These are phyloP conservation scores for Persicaria maculosa DNA, from an alignment of 148 eudicot species.

Conservation along the genomic window DNA sequence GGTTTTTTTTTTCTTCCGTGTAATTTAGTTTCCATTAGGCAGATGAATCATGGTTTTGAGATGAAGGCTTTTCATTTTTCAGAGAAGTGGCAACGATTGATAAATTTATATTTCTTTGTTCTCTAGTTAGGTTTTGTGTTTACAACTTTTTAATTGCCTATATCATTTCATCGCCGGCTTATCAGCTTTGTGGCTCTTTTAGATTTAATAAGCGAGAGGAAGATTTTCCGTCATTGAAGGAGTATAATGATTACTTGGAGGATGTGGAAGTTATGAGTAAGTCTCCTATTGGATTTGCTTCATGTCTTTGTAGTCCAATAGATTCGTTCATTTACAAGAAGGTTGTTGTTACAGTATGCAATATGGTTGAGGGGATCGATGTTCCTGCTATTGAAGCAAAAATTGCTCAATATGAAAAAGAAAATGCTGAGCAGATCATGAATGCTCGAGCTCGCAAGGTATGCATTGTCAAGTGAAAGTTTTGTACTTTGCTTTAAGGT, in stretches of 20 bases:
- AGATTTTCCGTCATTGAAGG: conserved; percentile 71
- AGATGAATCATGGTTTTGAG: too few species aligned
- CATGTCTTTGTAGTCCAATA: not conserved
- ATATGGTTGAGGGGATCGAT: conserved; percentile 76
- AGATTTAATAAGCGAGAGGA: conserved; percentile 92
- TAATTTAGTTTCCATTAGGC: not conserved
- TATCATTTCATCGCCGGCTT: conserved; percentile 3
- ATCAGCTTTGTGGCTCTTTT: conserved; percentile 14
- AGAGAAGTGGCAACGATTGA: too few species aligned
- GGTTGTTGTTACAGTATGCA: conserved; percentile 43
- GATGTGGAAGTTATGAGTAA: conserved; percentile 95
- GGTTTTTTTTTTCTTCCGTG: not conserved
- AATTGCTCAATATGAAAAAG: conserved; percentile 65
- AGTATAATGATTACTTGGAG: conserved; percentile 93
- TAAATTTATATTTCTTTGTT: too few species aligned
- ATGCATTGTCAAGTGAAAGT: conserved; percentile 10
- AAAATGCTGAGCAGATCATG: conserved; percentile 84
- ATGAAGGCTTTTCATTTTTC: too few species aligned
- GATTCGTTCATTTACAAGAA: conserved; percentile 4
- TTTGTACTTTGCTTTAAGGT: not conserved
- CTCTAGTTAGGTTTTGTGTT: not conserved
- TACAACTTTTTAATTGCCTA: not conserved
- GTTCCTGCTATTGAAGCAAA: conserved; percentile 72
- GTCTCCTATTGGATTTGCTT: conserved; percentile 19
- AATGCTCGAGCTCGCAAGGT: conserved; percentile 90